These are phyloP conservation scores for Scalesia atractyloides DNA, from an alignment of 129 eudicot genomes.

Conservation along the genomic window DNA sequence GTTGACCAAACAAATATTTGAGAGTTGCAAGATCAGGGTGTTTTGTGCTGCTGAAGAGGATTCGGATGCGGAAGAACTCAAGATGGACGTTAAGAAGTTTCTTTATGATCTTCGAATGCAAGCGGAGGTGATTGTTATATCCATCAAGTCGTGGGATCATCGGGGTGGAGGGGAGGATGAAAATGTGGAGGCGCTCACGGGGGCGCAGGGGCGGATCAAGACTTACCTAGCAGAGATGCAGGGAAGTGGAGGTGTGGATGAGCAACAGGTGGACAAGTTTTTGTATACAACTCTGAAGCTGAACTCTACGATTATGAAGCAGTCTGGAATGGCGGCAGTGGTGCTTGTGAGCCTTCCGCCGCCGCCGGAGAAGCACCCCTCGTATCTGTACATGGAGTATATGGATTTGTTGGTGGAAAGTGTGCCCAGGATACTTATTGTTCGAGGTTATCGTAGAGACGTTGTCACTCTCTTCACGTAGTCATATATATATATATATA, in stretches of 20 bases:
- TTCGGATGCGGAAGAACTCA: constrained; percentile 77
- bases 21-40: constrained; percentile 81
- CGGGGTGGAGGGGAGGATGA: constrained; percentile 33
- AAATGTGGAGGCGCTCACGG: constrained; percentile 52
- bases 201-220: constrained; percentile 64
- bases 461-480: constrained; percentile 87
- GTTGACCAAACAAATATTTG: constrained; percentile 75
- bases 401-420: constrained; percentile 88
- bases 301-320: constrained; percentile 57
- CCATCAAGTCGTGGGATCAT: constrained; percentile 83
- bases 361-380: constrained; percentile 76
- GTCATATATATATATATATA: background rate
- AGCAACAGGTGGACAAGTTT: constrained; percentile 82
- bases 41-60: constrained; percentile 96
- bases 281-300: constrained; percentile 71
- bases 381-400: constrained; percentile 89
- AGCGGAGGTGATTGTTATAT: constrained; percentile 87
- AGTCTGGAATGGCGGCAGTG: constrained; percentile 92
- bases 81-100: constrained; percentile 79
- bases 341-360: constrained; percentile 90
- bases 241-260: constrained; percentile 52
- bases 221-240: constrained; percentile 48
- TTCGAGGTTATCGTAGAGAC: constrained; percentile 84
- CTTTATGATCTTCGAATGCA: constrained; percentile 93
- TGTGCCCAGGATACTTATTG: constrained; percentile 86